Conservation (phyloP, 1,139 yeast genomes). For the Williopsis jadinii region DNA sequence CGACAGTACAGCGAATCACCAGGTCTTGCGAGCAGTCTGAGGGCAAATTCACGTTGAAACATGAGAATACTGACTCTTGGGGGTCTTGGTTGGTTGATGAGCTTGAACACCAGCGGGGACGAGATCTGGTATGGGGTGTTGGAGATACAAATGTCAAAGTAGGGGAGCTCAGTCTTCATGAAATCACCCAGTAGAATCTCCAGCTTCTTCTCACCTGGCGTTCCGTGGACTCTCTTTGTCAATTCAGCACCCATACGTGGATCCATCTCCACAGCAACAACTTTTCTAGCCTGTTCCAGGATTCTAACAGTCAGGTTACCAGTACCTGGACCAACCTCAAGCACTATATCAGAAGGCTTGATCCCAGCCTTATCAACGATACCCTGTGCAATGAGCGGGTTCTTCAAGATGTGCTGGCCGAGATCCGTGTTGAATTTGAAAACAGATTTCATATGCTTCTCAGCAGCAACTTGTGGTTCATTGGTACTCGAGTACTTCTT, state of each 20-base stretch:
- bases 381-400: conserved; percentile 95
- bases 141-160: conserved; percentile 92
- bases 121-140: conserved; percentile 98
- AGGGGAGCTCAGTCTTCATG: conserved; percentile 92
- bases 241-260: conserved; percentile 99
- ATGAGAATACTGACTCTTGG: conserved; percentile 92
- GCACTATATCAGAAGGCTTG: conserved; percentile 84
- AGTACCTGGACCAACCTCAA: conserved; percentile 99
- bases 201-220: conserved; percentile 83
- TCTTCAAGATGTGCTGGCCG: conserved; percentile 95
- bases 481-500: conserved; percentile 31
- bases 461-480: conserved; percentile 52
- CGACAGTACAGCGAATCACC: conserved; percentile 92
- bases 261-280: conserved; percentile 95
- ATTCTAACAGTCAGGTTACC: conserved; percentile 95
- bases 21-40: conserved; percentile 88
- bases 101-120: conserved; percentile 89
- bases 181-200: conserved; percentile 93
- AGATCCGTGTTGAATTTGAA: conserved; percentile 94
- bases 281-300: conserved; percentile 84
- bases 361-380: conserved; percentile 95
- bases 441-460: conserved; percentile 69
- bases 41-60: conserved; percentile 97
- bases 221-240: conserved; percentile 95
- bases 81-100: conserved; percentile 85